A percentile compares a stretch with the other conserved stretches of the same genome.
Evolutionary conservation across 805 yeast genomes (phyloP).

Genomic region (Starmera pachycereana): DNA sequence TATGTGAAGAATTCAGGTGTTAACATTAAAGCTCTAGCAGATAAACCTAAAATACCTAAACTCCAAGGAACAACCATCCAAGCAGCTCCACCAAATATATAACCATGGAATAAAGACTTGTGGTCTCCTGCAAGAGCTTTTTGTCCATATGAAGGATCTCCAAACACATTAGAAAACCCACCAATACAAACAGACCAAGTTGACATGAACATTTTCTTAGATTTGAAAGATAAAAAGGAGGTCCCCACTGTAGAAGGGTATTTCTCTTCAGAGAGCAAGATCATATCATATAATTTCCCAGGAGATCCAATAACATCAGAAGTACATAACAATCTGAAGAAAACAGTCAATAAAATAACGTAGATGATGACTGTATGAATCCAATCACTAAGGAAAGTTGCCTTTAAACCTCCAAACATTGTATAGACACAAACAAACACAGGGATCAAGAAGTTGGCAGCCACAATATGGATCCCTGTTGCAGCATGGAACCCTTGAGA

Average conservation of each 20-base stretch:
- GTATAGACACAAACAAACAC: conserved; percentile 36
- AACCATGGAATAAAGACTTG: conserved; percentile 73
- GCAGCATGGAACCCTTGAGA: conserved; percentile 27
- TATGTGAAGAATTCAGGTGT: conserved; percentile 51
- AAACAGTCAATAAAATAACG: conserved; percentile 62
- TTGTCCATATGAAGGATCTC: conserved; percentile 25
- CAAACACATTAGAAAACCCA: conserved; percentile 73
- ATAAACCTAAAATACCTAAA: conserved; percentile 68
- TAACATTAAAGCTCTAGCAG: conserved; percentile 56
- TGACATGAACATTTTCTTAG: conserved; percentile 50
- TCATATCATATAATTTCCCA: conserved; percentile 58
- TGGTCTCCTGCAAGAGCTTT: conserved; percentile 79
- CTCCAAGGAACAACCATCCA: conserved; percentile 85
- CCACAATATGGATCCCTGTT: conserved; percentile 34
- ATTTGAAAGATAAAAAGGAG: conserved; percentile 51
- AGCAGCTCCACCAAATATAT: conserved; percentile 71
- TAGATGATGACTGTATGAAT: conserved; percentile 38
- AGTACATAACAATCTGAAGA: conserved; percentile 62
- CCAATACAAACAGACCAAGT: conserved; percentile 77
- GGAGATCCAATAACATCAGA: conserved; percentile 64
- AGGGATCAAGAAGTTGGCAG: conserved; percentile 32
- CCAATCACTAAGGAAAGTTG: conserved; percentile 39
- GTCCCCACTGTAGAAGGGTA: conserved; percentile 49
- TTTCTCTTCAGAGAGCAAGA: conserved; percentile 44
- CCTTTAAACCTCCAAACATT: conserved; percentile 35